Percentiles rank a stretch among this genome's conserved stretches.
These are phyloP conservation scores for Geotrichum cucujoidarum DNA, from an alignment of 1,139 yeast species.

Conservation along the genomic window DNA sequence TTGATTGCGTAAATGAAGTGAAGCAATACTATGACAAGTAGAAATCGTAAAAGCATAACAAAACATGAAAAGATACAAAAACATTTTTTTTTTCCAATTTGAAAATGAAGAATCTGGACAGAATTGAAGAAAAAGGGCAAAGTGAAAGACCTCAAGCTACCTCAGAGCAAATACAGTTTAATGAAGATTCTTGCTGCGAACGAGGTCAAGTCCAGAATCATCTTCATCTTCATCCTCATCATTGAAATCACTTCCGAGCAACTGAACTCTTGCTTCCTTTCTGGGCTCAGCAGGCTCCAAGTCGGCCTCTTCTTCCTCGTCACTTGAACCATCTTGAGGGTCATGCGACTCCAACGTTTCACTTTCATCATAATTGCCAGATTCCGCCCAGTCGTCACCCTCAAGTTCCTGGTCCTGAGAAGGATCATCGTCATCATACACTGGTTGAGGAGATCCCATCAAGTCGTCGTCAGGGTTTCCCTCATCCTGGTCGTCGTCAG, in stretches of 20 bases:
- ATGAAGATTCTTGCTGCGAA: conserved; percentile 36
- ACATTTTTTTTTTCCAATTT: not conserved
- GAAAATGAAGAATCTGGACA: not conserved
- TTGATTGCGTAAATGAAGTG: not conserved
- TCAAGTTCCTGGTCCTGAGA: conserved; percentile 45
- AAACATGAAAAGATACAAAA: not conserved
- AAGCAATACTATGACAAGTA: not conserved
- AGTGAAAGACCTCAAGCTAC: not conserved
- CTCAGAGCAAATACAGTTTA: too few relatives aligned
- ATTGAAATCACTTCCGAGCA: conserved; percentile 16
- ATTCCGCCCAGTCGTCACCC: conserved; percentile 27
- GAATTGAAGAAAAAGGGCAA: not conserved
- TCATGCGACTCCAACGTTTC: conserved; percentile 74
- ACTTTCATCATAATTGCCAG: conserved; percentile 48
- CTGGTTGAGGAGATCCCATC: conserved; percentile 39
- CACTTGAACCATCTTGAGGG: conserved; percentile 35
- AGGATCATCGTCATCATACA: conserved; percentile 23
- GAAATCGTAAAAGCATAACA: not conserved
- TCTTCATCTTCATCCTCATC: conserved; percentile 26
- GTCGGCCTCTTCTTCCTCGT: conserved; percentile 50
- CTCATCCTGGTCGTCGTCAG: conserved; percentile 47
- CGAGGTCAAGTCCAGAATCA: conserved; percentile 30
- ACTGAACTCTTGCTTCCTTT: conserved; percentile 7
- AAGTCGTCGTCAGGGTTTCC: conserved; percentile 31
- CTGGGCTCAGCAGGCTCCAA: conserved; percentile 30